Base-by-base conservation (phyloP, 1,284 basidiomycete species). In the Cerrena zonata region DNA sequence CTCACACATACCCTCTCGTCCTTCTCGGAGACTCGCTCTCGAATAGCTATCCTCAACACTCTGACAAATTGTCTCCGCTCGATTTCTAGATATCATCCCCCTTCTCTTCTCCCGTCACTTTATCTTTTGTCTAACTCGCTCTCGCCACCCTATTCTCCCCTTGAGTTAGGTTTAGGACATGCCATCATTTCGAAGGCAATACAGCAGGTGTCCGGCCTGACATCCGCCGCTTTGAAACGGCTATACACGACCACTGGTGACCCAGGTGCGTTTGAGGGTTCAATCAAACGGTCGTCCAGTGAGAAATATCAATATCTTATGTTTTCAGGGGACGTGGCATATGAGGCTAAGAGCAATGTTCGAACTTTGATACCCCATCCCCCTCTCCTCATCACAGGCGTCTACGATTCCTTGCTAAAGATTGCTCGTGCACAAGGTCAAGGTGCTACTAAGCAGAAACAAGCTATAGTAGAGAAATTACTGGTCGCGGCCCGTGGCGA, bases 41-140 rank as follows among this genome's bases (percentile, higher is more conserved):
- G 94, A n/a, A 85, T 89, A 41, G 68, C 76, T 26, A 95, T 96
- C 56, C 71, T 86, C 40, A 84, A 91, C 54, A 81, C 83, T 13
- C 69, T 96, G 49, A 92, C 91, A 22, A 96, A 96, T 56, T 69
- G 81, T 7, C 69, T 96, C 11, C 84, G 89, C 19, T 77, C 81
- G 12, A 77, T 95, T 44, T 75, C 85, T 50, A 67, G 71, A 30
- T 79, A 84, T 54, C 84, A 93, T 59, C 80, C 88, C 0, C 54
- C 72, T 10, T 88, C 89, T 41, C 76, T 96, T 41, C 69, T 89
- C 39, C 79, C 89, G 12, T 76, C 89, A n/a, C 73, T 95, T n/a
- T 96, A 95, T 67, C 80, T 96, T 23, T 74, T 94, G 37, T 91
- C 90, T 23, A 96, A 94, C 66, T 82, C 89, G 30, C 78, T 96